Conservation (phyloP, 2,329 filamentous ascomycete species). For the Botryotinia narcissicola region DNA sequence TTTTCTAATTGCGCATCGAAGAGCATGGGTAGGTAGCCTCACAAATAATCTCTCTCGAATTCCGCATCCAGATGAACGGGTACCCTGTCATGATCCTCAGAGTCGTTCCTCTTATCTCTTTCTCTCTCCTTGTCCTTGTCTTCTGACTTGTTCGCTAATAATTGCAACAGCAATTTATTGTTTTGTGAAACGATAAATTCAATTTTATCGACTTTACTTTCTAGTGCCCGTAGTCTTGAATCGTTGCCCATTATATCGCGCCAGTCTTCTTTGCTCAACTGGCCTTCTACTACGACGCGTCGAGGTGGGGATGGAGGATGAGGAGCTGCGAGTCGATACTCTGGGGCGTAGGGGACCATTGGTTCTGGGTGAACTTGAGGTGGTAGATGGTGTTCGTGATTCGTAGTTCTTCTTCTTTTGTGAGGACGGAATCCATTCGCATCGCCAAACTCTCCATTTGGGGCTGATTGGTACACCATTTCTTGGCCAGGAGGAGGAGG, state of each 20-base stretch:
- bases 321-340: conserved; percentile 22
- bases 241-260: conserved; percentile 39
- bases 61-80: conserved; percentile 39
- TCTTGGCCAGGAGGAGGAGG: conserved; percentile 20
- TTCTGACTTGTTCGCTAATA: conserved; percentile 29
- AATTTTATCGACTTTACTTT: conserved; percentile 38
- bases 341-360: conserved; percentile 22
- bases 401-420: conserved; percentile 35
- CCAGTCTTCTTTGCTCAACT: conserved; percentile 39
- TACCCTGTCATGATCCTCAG: conserved; percentile 35
- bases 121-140: conserved; percentile 31
- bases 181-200: conserved; percentile 37
- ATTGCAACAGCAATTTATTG: conserved; percentile 37
- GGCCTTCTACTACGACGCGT: conserved; percentile 37
- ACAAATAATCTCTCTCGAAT: conserved; percentile 40
- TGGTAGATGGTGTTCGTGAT: conserved; percentile 32
- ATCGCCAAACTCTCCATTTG: conserved; percentile 21
- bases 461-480: conserved; percentile 28
- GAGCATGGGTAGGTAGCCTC: conserved; percentile 27
- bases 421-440: conserved; percentile 34
- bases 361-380: conserved; percentile 33
- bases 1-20: conserved; percentile 17
- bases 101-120: conserved; percentile 22
- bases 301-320: conserved; percentile 34
- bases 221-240: conserved; percentile 35